Conservation (phyloP, 2,329 filamentous ascomycete genomes). For the Penicillium nordicum region DNA sequence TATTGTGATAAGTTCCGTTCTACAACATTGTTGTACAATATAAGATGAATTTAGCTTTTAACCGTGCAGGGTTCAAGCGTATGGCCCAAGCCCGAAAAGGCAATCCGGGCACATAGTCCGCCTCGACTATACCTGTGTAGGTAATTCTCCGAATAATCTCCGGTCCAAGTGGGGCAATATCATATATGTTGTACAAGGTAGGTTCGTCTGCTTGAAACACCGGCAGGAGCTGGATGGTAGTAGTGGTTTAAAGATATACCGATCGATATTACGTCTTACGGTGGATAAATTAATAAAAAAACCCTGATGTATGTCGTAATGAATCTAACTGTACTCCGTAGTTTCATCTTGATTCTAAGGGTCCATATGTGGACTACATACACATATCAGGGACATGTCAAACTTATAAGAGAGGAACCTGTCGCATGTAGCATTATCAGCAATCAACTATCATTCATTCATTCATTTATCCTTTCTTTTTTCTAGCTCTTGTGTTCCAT, state of each 20-base stretch:
- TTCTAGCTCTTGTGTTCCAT: neutral
- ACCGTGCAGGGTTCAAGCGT: neutral
- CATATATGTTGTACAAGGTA: neutral
- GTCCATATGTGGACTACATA: neutral
- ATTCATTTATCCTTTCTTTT: neutral
- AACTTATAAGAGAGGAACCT: neutral
- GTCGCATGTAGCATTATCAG: neutral
- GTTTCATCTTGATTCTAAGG: neutral
- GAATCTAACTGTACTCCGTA: neutral
- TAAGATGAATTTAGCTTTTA: neutral
- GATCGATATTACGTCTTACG: neutral
- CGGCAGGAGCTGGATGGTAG: neutral
- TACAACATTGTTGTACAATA: no score
- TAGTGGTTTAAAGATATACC: neutral
- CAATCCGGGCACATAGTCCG: no score
- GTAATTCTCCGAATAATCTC: neutral
- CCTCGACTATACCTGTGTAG: neutral
- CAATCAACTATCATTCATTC: neutral
- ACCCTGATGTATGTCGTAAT: neutral
- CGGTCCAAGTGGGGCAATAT: neutral
- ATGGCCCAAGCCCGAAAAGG: no score
- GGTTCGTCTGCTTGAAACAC: neutral
- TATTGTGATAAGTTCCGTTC: no score
- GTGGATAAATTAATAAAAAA: neutral
- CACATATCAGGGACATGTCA: neutral